Percentiles rank a stretch among this genome's conserved stretches.
Conservation (phyloP, 129 eudicot species). For the Artemisia annua region DNA sequence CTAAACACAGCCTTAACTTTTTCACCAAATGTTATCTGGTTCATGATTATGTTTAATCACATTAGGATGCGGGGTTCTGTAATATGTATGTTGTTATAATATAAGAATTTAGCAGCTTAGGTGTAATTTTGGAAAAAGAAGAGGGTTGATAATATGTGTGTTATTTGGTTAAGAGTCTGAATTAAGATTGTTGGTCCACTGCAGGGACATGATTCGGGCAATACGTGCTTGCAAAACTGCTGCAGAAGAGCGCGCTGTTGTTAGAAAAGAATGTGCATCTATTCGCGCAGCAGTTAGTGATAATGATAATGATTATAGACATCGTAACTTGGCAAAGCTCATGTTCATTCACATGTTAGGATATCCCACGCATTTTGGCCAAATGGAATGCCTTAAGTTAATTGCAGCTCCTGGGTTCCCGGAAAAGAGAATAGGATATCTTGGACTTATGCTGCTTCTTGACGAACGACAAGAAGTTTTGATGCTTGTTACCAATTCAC, state of each 20-base stretch:
- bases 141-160: neutral
- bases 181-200: slow-evolving; percentile 10
- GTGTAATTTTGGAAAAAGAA: too few species aligned
- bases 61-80: too few species aligned
- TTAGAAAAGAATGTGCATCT: slow-evolving; percentile 98
- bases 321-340: slow-evolving; percentile 98
- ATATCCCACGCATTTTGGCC: slow-evolving; percentile 99
- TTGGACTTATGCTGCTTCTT: slow-evolving; percentile 99
- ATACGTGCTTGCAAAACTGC: slow-evolving; percentile 99
- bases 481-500: slow-evolving; percentile 96
- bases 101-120: too few species aligned
- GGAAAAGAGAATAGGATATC: slow-evolving; percentile 97
- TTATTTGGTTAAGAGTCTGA: slow-evolving; percentile 20
- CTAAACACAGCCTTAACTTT: too few species aligned
- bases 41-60: too few species aligned
- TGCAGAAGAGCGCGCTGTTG: slow-evolving; percentile 99
- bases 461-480: slow-evolving; percentile 99
- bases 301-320: slow-evolving; percentile 86
- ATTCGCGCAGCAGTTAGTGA: slow-evolving; percentile 96
- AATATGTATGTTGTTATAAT: too few species aligned
- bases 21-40: too few species aligned
- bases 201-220: slow-evolving; percentile 99
- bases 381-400: slow-evolving; percentile 97
- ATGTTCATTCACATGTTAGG: slow-evolving; percentile 99
- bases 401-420: slow-evolving; percentile 99